phyloP scores from a whole-genome alignment of 768 basidiomycete species.

The Nidularia pulvinata region DNA sequence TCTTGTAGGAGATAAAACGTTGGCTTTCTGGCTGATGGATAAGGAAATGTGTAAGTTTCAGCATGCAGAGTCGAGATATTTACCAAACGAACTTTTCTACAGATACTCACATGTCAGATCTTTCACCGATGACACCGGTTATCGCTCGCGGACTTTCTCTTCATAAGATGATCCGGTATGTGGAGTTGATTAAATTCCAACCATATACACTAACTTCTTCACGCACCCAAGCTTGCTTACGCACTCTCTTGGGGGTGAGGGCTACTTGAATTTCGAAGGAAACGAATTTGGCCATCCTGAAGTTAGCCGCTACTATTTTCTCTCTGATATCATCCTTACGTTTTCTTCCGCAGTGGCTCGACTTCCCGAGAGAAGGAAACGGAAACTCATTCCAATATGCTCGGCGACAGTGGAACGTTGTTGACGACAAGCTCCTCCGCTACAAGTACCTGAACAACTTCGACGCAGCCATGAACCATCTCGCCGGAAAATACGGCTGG shows the following conservation, averaged over 20 bases:
- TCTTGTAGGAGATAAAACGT: conserved; percentile 96
- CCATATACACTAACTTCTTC: background rate
- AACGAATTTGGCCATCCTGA: conserved; percentile 99
- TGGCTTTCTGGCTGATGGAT: conserved; percentile 99
- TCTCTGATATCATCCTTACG: background rate
- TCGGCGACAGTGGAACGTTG: conserved; percentile 94
- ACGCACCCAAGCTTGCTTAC: conserved; percentile 67
- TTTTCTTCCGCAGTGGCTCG: conserved; percentile 78
- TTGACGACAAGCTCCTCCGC: conserved; percentile 84
- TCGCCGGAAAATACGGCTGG: conserved; percentile 85
- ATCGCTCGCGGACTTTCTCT: conserved; percentile 89
- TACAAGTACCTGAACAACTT: conserved; percentile 96
- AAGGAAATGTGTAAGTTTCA: conserved; percentile 93
- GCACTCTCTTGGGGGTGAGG: conserved; percentile 94
- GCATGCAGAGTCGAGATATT: background rate
- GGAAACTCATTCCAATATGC: conserved; percentile 97
- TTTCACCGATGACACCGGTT: conserved; percentile 78
- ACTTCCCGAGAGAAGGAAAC: conserved; percentile 97
- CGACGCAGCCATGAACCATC: conserved; percentile 88
- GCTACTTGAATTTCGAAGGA: conserved; percentile 96
- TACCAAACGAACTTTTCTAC: background rate
- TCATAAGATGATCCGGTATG: conserved; percentile 97
- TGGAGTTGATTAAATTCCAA: background rate
- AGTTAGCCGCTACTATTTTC: conserved; percentile 36
- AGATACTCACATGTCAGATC: conserved; percentile 96